Evolutionary conservation across 2,329 filamentous ascomycete genomes (phyloP).

Genomic region (Alternaria viburni): DNA sequence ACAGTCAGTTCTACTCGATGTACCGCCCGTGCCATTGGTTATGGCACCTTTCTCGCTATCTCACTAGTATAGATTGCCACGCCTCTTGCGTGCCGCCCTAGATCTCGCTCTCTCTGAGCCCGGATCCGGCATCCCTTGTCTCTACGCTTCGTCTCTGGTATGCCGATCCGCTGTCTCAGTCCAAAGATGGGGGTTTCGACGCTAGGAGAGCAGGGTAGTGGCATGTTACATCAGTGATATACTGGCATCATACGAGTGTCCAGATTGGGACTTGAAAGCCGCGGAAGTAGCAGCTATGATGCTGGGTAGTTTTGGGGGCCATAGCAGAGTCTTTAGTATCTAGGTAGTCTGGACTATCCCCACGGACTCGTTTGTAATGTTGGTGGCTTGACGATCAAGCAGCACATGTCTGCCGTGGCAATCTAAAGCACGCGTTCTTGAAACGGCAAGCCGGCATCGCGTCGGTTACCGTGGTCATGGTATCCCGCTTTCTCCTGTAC

Average conservation of each 20-base stretch:
- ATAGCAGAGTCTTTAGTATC: too few relatives aligned
- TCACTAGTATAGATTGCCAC: too few relatives aligned
- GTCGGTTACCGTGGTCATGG: not conserved
- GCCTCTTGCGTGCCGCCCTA: not conserved
- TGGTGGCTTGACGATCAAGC: not conserved
- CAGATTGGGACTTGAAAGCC: not conserved
- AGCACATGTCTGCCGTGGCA: too few relatives aligned
- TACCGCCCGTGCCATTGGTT: fast-evolving
- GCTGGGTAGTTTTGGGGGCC: not conserved
- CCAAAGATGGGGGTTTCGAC: too few relatives aligned
- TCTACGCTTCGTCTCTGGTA: too few relatives aligned
- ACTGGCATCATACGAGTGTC: not conserved
- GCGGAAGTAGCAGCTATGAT: not conserved
- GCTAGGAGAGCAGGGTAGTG: not conserved
- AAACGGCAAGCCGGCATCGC: not conserved
- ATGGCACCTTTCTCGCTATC: too few relatives aligned
- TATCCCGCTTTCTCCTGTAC: not conserved
- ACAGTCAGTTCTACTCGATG: fast-evolving
- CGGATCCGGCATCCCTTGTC: too few relatives aligned
- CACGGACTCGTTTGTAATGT: not conserved
- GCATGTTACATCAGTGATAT: not conserved
- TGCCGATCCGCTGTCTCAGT: too few relatives aligned
- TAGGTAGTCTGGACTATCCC: too few relatives aligned
- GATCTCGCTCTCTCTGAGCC: too few relatives aligned
- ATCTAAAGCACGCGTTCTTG: not conserved